Base-by-base conservation (phyloP, 495 filamentous ascomycete species). In the Podospora fimiseda region DNA sequence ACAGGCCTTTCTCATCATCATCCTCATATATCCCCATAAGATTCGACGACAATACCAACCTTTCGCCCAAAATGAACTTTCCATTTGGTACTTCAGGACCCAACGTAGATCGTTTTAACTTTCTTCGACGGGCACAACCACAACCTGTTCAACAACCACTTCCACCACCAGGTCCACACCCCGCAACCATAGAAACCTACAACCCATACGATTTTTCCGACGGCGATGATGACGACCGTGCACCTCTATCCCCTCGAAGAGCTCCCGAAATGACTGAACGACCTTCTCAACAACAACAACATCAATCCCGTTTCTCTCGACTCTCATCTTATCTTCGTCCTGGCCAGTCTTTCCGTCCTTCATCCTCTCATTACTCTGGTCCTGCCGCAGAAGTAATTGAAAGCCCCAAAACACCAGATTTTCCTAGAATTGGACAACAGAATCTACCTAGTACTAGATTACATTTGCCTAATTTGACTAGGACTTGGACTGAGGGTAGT, bases 361-460 rank as follows among this genome's bases (percentile, higher is more conserved):
- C 52, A 15, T 44, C 54, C 21, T 52, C 50, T 7, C 53, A 57
- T 20, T 63, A 62, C 24, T 55, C 63, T 1, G 65, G 64, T n/a
- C n/a, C n/a, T n/a, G n/a, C n/a, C n/a, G n/a, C n/a, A n/a, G n/a
- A n/a, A n/a, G n/a, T n/a, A n/a, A n/a, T 21, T 14, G 60, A 72
- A 36, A 67, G 61, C 3, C 74, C 73, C 22, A 78, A 80, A 57
- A 65, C 68, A 2, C 71, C 75, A 0, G 56, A 60, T 0, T 68
- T 69, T n/a, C n/a, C n/a, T 38, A 51, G 64, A 9, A 55, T 75
- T 3, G 63, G 63, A 0, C 52, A 70, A 22, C 60, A 66, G 15
- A 59, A 61, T 38, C 51, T 75, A 21, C 71, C 72, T 24, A 68
- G 67, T 19, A 69, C 69, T 30, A 54, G 70, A 46, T 47, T 75